Base-by-base conservation (phyloP, 129 eudicot genomes). In the Saussurea involucrata region DNA sequence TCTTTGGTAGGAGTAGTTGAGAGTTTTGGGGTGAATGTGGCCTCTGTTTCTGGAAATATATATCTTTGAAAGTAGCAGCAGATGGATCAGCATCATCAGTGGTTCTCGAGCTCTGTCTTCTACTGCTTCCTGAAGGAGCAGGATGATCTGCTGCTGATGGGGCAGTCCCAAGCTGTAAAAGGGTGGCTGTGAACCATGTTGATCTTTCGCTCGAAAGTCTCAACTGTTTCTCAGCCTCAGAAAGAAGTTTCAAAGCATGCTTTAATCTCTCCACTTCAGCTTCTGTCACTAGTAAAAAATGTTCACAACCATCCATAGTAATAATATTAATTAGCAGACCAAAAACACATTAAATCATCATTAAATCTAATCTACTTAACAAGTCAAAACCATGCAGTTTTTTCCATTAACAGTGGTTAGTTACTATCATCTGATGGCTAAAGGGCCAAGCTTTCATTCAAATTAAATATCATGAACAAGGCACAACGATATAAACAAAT, bases 171-270 rank as follows among this genome's bases (percentile, higher is more conserved):
- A 95, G 92, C 76, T 92, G 99, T 67, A 95, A 85, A 12, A 95
- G 85, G 63, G 96, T 91, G 58, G 99, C 97, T 60, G 97, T 95
- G 88, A 95, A 95, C 99, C 99, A 95, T 57, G 97, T 92, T 36
- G 97, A 92, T 3, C 92, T 84, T 74, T 95, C 97, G 78, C 94
- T 91, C 8, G 97, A 91, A 73, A 85, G 89, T 83, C 99, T 95
- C 20, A 95, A 63, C 69, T 92, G 99, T 72, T 95, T 92, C 81
- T 95, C 97, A 13, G 99, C 88, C 68, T 95, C 99, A 12, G 99
- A 95, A 57, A 95, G 97, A 77, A 92, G 90, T 82, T 87, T 89
- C 68, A 95, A 72, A 24, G 97, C 96, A 31, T 92, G 93, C 86
- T 87, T 89, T 58, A 95, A 76, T 74, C 89, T 92, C 66, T 89